phyloP scores from a whole-genome alignment of 106 monocot species.

The Apostasia ramifera region DNA sequence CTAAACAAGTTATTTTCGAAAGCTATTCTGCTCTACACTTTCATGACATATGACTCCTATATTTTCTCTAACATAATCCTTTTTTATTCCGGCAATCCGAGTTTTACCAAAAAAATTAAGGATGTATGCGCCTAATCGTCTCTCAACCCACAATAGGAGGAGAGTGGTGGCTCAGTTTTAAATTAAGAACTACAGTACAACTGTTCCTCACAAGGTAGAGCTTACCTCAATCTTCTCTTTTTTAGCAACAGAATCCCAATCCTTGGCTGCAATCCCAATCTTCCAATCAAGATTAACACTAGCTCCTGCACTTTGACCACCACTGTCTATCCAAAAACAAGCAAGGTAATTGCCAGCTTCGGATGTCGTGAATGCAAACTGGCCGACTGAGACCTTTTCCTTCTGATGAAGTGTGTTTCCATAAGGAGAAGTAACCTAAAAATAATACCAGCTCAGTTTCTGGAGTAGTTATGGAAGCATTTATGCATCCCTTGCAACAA shows the following conservation, averaged over 20 bases:
- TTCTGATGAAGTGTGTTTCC: conserved; percentile 75
- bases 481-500: too few relatives aligned
- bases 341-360: conserved; percentile 82
- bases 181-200: background rate
- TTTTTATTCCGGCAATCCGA: background rate
- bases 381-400: conserved; percentile 52
- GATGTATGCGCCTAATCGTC: too few relatives aligned
- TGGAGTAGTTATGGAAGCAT: too few relatives aligned
- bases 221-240: conserved; percentile 88
- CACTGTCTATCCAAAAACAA: conserved; percentile 66
- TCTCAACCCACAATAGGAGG: background rate
- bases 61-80: too few relatives aligned
- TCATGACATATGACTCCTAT: too few relatives aligned
- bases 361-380: conserved; percentile 90
- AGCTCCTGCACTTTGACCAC: conserved; percentile 29
- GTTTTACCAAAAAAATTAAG: too few relatives aligned
- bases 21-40: too few relatives aligned
- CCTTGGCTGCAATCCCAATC: conserved; percentile 78
- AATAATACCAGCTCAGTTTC: background rate
- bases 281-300: conserved; percentile 78
- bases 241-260: conserved; percentile 88
- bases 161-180: background rate
- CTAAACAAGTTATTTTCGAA: too few relatives aligned
- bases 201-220: background rate
- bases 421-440: conserved; percentile 86